Percentiles rank a stretch among this genome's conserved stretches.
These are phyloP conservation scores for Cynanchum wilfordii DNA, from an alignment of 257 asterid genomes.

Conservation along the genomic window DNA sequence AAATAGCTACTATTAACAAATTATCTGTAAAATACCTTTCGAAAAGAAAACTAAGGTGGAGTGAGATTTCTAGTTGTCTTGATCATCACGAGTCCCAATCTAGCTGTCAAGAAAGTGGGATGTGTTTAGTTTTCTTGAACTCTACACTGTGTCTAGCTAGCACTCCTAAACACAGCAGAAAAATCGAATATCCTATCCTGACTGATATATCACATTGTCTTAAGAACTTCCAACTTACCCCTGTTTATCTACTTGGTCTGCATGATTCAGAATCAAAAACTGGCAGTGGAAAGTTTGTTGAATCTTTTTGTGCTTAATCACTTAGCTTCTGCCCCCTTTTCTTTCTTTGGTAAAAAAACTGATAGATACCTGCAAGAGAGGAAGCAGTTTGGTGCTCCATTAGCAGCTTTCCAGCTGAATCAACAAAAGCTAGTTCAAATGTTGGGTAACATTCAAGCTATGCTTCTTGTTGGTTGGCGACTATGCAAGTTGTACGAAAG, in stretches of 20 bases:
- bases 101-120: background rate
- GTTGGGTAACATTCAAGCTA: conserved; percentile 86
- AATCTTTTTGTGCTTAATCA: background rate
- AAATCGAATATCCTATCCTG: background rate
- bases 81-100: too few relatives aligned
- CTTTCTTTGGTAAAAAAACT: conserved; percentile 12
- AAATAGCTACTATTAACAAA: background rate
- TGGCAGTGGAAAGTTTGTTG: background rate
- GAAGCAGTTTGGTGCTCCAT: conserved; percentile 93
- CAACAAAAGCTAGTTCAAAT: conserved; percentile 87
- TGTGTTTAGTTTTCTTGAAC: background rate
- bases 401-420: conserved; percentile 94
- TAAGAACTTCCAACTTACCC: background rate
- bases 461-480: conserved; percentile 91
- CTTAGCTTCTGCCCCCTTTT: background rate
- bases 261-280: background rate
- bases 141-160: background rate
- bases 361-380: conserved; percentile 88
- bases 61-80: background rate
- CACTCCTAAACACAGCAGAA: background rate
- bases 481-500: conserved; percentile 89
- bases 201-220: background rate
- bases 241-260: background rate
- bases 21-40: background rate
- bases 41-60: background rate